Conservation (phyloP, 805 yeast genomes). For the Metschnikowia corniflorae region DNA sequence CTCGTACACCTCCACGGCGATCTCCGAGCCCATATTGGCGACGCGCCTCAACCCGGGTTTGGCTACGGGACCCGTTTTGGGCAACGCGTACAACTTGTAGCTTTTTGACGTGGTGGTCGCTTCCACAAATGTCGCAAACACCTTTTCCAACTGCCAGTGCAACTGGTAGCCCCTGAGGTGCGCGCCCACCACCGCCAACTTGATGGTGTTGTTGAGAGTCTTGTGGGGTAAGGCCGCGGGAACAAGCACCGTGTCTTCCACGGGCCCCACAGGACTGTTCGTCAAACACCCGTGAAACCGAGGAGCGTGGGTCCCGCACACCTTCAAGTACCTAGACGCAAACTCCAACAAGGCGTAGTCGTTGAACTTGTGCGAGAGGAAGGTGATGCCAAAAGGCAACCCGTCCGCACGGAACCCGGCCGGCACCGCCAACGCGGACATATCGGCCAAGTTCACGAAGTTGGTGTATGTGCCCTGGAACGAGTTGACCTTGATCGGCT, state of each 20-base stretch:
- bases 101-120: constrained; percentile 66
- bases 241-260: constrained; percentile 44
- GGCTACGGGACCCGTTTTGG: constrained; percentile 72
- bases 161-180: constrained; percentile 85
- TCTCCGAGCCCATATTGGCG: constrained; percentile 48
- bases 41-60: constrained; percentile 90
- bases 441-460: constrained; percentile 90
- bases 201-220: constrained; percentile 31
- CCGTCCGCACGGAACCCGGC: constrained; percentile 83
- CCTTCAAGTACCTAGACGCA: constrained; percentile 66
- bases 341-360: constrained; percentile 86
- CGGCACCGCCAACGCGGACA: constrained; percentile 89
- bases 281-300: constrained; percentile 58
- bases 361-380: constrained; percentile 75
- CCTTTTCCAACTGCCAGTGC: constrained; percentile 90
- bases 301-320: constrained; percentile 38
- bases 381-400: constrained; percentile 85
- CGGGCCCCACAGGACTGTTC: constrained; percentile 29
- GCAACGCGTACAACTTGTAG: constrained; percentile 79
- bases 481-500: constrained; percentile 82
- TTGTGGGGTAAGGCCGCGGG: constrained; percentile 16
- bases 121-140: constrained; percentile 66
- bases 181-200: constrained; percentile 94
- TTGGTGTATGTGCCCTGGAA: constrained; percentile 98
- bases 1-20: constrained; percentile 78